Base-by-base conservation (phyloP, 2,329 filamentous ascomycete species). In the Colletotrichum plurivorum region DNA sequence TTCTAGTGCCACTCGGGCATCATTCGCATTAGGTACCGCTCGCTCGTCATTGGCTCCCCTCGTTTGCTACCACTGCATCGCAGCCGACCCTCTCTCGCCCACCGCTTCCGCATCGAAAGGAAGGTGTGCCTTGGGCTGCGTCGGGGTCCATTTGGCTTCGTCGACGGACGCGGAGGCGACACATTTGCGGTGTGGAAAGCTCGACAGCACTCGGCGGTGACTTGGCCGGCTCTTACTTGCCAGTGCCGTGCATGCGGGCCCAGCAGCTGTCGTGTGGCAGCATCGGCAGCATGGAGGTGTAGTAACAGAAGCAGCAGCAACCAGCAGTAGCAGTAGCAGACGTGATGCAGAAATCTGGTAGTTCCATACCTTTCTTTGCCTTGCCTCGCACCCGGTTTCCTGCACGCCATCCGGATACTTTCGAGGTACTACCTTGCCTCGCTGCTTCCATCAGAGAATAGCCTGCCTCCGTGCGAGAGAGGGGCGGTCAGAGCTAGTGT, bases 151-250 rank as follows among this genome's bases (percentile, higher is more conserved):
- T 64, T 10, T 46, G 25, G 49, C 64, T 13, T 57, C 31, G 36
- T 49, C 22, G 22, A 27, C 39, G 18, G 43, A 41, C 51, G 31
- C 39, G 18, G 43, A 41, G 51, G 31, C 36, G 51, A 59, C 59
- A 53, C 62, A 52, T 31, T 67, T 69, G 67, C 63, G 66, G 66
- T 69, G 66, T 65, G 43, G 61, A 43, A 65, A 43, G n/a, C 20
- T 60, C 45, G 55, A 39, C 54, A 60, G 62, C 62, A 56, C 59
- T 20, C 4, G 13, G 27, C 25, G 46, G 49, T 54, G 69, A 67
- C 70, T 71, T 71, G 70, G 70, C 69, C 67, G 45, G 45, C 61
- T 70, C 56, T 62, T 36, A 71, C 66, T 71, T 62, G 67, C 70
- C 55, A 69, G 53, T 46, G 59, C 27, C 54, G 20, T 64, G 70